Conservation (phyloP, 495 filamentous ascomycete genomes). For the Thozetella sp. region DNA sequence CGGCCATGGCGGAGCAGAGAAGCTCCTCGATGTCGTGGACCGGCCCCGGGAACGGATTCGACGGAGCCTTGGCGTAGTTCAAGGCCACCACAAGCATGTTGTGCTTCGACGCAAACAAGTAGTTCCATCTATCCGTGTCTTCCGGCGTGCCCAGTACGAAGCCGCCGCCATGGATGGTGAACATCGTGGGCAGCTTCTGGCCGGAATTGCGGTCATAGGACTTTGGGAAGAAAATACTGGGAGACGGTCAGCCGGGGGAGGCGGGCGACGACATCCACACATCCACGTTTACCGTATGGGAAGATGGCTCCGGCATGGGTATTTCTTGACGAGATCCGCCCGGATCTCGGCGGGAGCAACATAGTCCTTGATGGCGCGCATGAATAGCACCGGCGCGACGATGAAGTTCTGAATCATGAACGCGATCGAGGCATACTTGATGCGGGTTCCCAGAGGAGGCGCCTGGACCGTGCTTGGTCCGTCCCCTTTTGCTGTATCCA, state of each 20-base stretch:
- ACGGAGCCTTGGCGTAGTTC: conserved; percentile 37
- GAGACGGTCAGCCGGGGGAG: background rate
- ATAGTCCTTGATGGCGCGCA: conserved; percentile 5
- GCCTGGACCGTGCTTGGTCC: background rate
- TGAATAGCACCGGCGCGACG: conserved; percentile 3
- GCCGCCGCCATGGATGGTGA: conserved; percentile 41
- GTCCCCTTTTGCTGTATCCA: background rate
- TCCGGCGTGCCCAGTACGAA: conserved; percentile 30
- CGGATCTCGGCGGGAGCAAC: background rate
- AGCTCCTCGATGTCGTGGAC: conserved; percentile 32
- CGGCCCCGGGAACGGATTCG: conserved; percentile 27
- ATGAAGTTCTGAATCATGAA: conserved; percentile 16
- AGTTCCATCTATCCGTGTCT: conserved; percentile 41
- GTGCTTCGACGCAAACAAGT: conserved; percentile 26
- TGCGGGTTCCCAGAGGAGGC: background rate
- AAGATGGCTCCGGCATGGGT: conserved; percentile 11
- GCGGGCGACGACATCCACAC: background rate
- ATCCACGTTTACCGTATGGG: conserved; percentile 12
- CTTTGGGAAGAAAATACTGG: conserved; percentile 34
- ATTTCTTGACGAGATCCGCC: conserved; percentile 19
- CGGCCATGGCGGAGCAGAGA: conserved; percentile 18
- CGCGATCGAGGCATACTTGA: conserved; percentile 9
- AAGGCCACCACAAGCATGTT: conserved; percentile 32
- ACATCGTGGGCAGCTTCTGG: conserved; percentile 28
- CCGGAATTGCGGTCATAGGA: conserved; percentile 12